Evolutionary conservation across 805 yeast genomes (phyloP).

Genomic region (Debaryomyces hansenii): DNA sequence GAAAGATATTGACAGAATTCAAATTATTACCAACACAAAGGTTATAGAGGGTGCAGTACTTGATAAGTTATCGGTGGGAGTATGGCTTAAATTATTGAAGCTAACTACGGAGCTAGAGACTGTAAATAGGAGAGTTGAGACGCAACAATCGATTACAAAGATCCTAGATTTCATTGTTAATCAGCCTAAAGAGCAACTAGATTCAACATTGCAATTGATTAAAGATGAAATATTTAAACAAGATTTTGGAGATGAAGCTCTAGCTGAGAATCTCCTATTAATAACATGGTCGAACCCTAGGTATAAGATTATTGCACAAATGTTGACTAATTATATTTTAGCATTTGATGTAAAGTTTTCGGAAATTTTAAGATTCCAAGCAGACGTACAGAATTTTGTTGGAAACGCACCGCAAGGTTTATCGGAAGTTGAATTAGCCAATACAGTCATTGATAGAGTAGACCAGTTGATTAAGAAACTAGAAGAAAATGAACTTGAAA

Average conservation of each 20-base stretch:
- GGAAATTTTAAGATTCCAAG: constrained; percentile 18
- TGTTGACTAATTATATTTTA: constrained; percentile 14
- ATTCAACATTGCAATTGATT: constrained; percentile 8
- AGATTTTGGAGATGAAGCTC: constrained; percentile 22
- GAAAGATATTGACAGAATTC: constrained; percentile 24
- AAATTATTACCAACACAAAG: constrained; percentile 10
- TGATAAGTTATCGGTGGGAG: constrained; percentile 4
- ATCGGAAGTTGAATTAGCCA: constrained; percentile 3
- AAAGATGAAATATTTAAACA: constrained; percentile 15
- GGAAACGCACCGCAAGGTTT: not conserved
- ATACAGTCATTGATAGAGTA: constrained; percentile 1
- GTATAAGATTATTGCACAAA: constrained; percentile 6
- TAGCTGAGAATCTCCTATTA: constrained; percentile 18
- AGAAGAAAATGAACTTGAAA: constrained; percentile 1
- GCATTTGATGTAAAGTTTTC: constrained; percentile 24
- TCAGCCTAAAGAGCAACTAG: not conserved
- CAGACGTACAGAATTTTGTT: constrained; percentile 10
- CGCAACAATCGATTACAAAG: constrained; percentile 5
- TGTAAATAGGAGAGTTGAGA: constrained; percentile 4
- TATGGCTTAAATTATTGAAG: constrained; percentile 16
- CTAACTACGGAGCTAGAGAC: constrained; percentile 24
- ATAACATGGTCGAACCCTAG: constrained; percentile 8
- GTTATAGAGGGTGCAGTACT: not conserved
- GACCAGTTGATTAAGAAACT: not conserved
- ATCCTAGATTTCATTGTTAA: constrained; percentile 10